These are phyloP conservation scores for Smittium culicis DNA, from an alignment of 371 early-diverging fungal genomes.

Conservation along the genomic window DNA sequence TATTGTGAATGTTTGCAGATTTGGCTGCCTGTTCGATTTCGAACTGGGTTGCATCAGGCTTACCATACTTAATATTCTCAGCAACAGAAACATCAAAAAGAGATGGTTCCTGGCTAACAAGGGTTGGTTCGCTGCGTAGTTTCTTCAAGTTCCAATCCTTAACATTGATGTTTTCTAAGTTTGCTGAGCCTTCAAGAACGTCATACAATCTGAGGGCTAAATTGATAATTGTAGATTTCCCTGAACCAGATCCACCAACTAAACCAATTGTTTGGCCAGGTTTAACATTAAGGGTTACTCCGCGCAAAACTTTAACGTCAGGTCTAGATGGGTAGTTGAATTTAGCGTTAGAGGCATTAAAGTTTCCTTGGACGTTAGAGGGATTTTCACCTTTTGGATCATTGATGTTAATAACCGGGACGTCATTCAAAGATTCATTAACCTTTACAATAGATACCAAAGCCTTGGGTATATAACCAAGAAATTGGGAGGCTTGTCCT, in stretches of 20 bases:
- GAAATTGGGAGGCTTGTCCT: slow-evolving; percentile 20
- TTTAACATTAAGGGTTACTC: slow-evolving; percentile 53
- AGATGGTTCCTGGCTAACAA: slow-evolving; percentile 64
- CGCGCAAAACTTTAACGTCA: slow-evolving; percentile 56
- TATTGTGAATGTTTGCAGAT: slow-evolving; percentile 46
- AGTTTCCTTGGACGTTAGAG: slow-evolving; percentile 16
- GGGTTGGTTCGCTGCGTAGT: slow-evolving; percentile 54
- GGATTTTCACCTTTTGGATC: no score
- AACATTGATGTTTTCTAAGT: slow-evolving; percentile 51
- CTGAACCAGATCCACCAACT: no score
- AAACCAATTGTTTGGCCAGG: slow-evolving; percentile 71
- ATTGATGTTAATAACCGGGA: background rate
- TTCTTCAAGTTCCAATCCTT: slow-evolving; percentile 50
- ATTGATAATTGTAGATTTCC: slow-evolving; percentile 60
- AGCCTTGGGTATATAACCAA: slow-evolving; percentile 19
- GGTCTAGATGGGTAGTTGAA: slow-evolving; percentile 79
- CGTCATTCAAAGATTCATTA: background rate
- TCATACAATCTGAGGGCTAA: slow-evolving; percentile 80
- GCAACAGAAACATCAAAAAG: slow-evolving; percentile 41
- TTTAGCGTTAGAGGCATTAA: slow-evolving; percentile 27
- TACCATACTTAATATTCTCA: slow-evolving; percentile 31
- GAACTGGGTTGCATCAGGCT: slow-evolving; percentile 23
- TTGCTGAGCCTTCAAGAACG: slow-evolving; percentile 42
- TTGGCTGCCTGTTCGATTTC: slow-evolving; percentile 33
- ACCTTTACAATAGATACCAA: slow-evolving; percentile 15